phyloP scores from a whole-genome alignment of 306 rosid genomes.

The Ammopiptanthus mongolicus region DNA sequence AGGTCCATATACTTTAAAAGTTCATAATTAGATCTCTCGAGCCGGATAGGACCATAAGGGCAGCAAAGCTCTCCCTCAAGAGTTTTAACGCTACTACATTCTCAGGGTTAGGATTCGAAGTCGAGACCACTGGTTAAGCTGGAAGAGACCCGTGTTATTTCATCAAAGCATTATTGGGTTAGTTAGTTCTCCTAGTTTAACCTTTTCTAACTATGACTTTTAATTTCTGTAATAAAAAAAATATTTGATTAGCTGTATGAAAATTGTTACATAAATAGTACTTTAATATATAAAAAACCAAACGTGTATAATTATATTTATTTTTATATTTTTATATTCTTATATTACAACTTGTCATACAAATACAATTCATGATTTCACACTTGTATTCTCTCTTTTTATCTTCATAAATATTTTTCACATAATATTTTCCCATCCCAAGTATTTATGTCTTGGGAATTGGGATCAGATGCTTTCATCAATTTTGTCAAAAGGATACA shows the following conservation, averaged over 20 bases:
- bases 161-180: too few species aligned
- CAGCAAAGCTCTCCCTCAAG: too few species aligned
- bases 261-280: background rate
- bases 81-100: too few species aligned
- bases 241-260: background rate
- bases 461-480: background rate
- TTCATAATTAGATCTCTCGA: too few species aligned
- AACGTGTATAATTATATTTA: background rate
- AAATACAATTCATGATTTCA: background rate
- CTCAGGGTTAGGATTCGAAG: too few species aligned
- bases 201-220: background rate
- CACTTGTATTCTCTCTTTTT: background rate
- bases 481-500: background rate
- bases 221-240: background rate
- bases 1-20: too few species aligned
- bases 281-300: background rate
- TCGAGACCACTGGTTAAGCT: too few species aligned
- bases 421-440: background rate
- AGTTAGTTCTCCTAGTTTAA: too few species aligned
- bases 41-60: too few species aligned
- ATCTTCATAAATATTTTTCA: background rate
- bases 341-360: background rate
- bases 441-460: background rate
- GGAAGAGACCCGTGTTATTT: too few species aligned
- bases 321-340: background rate